A percentile compares a stretch with the other conserved stretches of the same genome.
Conservation (phyloP, 768 basidiomycete species). For the Podaxis rugospora region DNA sequence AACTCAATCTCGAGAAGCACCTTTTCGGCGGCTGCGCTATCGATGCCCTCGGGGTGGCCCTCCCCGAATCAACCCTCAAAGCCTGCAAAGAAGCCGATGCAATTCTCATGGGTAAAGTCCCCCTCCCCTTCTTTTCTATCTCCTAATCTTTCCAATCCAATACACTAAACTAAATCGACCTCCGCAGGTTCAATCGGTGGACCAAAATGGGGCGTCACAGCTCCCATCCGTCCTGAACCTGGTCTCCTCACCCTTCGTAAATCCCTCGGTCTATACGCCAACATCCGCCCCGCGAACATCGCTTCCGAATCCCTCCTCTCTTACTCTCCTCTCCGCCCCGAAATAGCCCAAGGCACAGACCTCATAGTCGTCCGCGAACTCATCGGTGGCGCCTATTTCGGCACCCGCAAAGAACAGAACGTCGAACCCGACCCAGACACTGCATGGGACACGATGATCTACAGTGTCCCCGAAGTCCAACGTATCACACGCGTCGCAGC, state of each 20-base stretch:
- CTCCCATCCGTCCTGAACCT: slow-evolving; percentile 86
- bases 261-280: slow-evolving; percentile 91
- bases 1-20: slow-evolving; percentile 70
- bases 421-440: slow-evolving; percentile 56
- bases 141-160: background rate
- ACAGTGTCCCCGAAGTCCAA: slow-evolving; percentile 87
- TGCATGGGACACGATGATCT: slow-evolving; percentile 92
- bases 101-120: slow-evolving; percentile 80
- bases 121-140: background rate
- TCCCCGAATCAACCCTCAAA: slow-evolving; percentile 79
- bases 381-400: slow-evolving; percentile 96
- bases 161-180: slow-evolving; percentile 1
- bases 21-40: slow-evolving; percentile 93
- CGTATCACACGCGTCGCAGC: slow-evolving; percentile 95
- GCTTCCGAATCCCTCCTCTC: slow-evolving; percentile 86
- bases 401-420: slow-evolving; percentile 83
- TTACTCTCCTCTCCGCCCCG: slow-evolving; percentile 85
- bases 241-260: slow-evolving; percentile 89
- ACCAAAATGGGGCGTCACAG: slow-evolving; percentile 96
- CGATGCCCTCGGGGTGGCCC: slow-evolving; percentile 78
- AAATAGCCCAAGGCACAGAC: slow-evolving; percentile 78
- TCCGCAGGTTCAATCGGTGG: slow-evolving; percentile 88
- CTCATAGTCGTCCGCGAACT: slow-evolving; percentile 95
- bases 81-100: slow-evolving; percentile 94
- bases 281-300: slow-evolving; percentile 95